These are phyloP conservation scores for Fusarium succisae DNA, from an alignment of 2,329 filamentous ascomycete species.

Conservation along the genomic window DNA sequence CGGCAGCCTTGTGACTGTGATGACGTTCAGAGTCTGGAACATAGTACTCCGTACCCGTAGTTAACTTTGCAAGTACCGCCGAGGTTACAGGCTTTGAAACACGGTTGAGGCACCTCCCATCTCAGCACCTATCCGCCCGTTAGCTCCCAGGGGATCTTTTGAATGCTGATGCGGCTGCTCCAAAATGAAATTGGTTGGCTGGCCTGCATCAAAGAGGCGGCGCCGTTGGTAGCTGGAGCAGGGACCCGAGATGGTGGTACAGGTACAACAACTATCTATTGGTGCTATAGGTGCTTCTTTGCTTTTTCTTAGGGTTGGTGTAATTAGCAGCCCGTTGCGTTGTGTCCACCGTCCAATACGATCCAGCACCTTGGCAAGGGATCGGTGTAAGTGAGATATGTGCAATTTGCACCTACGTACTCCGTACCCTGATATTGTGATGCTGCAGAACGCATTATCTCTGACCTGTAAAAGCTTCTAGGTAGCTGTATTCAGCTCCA, in stretches of 20 bases:
- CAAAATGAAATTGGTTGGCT: slow-evolving; percentile 35
- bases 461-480: neutral
- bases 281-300: slow-evolving; percentile 12
- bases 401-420: neutral
- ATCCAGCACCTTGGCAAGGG: slow-evolving; percentile 2
- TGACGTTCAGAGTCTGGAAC: slow-evolving; percentile 29
- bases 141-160: neutral
- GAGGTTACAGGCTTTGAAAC: slow-evolving; percentile 34
- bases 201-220: slow-evolving; percentile 30
- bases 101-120: slow-evolving; percentile 10
- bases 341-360: neutral
- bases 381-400: neutral
- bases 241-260: slow-evolving; percentile 4
- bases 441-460: neutral
- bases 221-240: slow-evolving; percentile 24
- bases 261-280: neutral
- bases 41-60: neutral
- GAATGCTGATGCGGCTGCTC: slow-evolving; percentile 16
- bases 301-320: slow-evolving; percentile 24
- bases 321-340: slow-evolving; percentile 7
- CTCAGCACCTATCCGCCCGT: neutral
- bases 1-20: slow-evolving; percentile 24
- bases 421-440: neutral
- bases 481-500: neutral
- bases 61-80: neutral